Evolutionary conservation across 164 flowering plant species (phyloP).

Genomic region (Warburgia ugandensis): DNA sequence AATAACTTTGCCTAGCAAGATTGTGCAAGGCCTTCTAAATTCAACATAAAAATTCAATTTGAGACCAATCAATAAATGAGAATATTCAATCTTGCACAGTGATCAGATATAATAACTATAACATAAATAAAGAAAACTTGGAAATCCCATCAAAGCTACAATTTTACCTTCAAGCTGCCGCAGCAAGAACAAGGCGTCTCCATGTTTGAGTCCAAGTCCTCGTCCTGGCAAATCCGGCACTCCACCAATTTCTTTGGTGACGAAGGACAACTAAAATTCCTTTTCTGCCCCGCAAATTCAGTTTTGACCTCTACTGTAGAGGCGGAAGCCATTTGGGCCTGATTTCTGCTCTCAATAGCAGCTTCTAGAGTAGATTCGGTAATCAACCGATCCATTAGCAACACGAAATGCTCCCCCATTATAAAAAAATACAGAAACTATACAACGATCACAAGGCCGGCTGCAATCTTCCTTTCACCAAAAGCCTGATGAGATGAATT

Average conservation of each 20-base stretch:
- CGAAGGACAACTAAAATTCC: conserved; percentile 24
- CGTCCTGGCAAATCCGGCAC: conserved; percentile 92
- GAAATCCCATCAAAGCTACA: too few relatives aligned
- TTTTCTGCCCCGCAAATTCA: conserved; percentile 20
- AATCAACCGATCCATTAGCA: conserved; percentile 57
- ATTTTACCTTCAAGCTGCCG: conserved; percentile 79
- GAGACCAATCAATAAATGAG: too few relatives aligned
- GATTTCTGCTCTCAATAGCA: conserved; percentile 36
- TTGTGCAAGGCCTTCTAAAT: too few relatives aligned
- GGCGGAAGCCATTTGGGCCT: conserved; percentile 11
- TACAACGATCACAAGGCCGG: too few relatives aligned
- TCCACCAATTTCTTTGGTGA: conserved; percentile 34
- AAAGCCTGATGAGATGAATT: too few relatives aligned
- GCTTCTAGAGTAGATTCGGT: conserved; percentile 61
- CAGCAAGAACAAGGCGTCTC: conserved; percentile 81
- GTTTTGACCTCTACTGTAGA: conserved; percentile 16
- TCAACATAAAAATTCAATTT: too few relatives aligned
- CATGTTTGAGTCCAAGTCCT: conserved; percentile 65
- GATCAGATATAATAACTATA: too few relatives aligned
- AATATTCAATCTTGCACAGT: too few relatives aligned
- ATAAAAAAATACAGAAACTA: too few relatives aligned
- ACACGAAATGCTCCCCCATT: conserved; percentile 95
- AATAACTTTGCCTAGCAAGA: too few relatives aligned
- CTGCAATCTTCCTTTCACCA: too few relatives aligned
- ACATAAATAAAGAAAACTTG: too few relatives aligned